Conservation (phyloP, 768 basidiomycete species). For the Naganishia vaughanmartiniae region DNA sequence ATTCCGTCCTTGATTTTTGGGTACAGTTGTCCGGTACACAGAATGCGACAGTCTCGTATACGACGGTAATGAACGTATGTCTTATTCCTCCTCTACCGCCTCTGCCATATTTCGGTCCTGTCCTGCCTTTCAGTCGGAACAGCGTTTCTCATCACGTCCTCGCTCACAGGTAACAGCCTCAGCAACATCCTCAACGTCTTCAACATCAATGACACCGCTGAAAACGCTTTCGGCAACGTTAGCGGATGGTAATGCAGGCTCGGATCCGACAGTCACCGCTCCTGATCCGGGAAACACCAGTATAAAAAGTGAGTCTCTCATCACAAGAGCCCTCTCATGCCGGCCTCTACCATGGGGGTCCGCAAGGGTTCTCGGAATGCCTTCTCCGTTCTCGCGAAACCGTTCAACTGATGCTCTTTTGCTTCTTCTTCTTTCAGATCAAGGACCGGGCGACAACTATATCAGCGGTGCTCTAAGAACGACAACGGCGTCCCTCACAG, state of each 20-base stretch:
- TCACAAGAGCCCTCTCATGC: too few relatives aligned
- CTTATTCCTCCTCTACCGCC: not conserved
- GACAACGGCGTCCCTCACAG: not conserved
- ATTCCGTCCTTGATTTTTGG: not conserved
- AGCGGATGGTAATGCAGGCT: slow-evolving; percentile 29
- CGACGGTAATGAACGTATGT: slow-evolving; percentile 12
- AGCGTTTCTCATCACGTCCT: not conserved
- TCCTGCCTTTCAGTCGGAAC: not conserved
- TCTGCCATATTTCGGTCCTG: too few relatives aligned
- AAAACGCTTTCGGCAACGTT: slow-evolving; percentile 23
- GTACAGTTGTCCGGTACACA: slow-evolving; percentile 21
- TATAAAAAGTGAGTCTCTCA: slow-evolving; percentile 4
- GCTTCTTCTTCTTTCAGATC: slow-evolving; percentile 1
- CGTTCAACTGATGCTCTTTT: not conserved
- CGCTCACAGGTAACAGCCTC: slow-evolving; percentile 7
- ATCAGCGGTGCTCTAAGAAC: slow-evolving; percentile 11
- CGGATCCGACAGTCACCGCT: slow-evolving; percentile 28
- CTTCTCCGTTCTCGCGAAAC: not conserved
- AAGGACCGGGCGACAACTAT: slow-evolving; percentile 22
- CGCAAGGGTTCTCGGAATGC: not conserved
- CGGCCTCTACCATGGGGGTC: not conserved
- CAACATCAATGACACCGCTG: slow-evolving; percentile 13
- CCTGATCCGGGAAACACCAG: slow-evolving; percentile 29
- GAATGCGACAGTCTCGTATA: slow-evolving; percentile 28
- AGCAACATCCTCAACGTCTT: not conserved